Evolutionary conservation across 2,329 filamentous ascomycete species (phyloP), one percentile per base, ranked within the genome.

Genomic region (Aureobasidium namibiae): DNA sequence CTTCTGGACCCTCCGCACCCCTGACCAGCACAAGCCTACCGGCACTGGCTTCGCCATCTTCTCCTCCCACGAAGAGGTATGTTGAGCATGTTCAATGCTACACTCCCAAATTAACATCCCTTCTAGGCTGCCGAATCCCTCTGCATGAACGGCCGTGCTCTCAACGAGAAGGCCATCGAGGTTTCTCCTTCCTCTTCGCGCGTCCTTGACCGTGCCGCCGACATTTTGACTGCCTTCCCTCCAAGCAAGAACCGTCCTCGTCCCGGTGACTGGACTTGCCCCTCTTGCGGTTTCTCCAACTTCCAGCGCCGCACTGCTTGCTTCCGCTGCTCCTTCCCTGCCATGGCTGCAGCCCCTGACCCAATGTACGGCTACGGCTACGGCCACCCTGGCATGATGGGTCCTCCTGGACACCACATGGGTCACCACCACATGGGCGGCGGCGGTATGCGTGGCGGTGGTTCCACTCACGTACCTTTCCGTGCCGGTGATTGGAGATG

Each of bases 291-390:
- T 62, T 99, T 99, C 78, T 96, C 91, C 69, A 99, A 99, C 81
- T 99, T 99, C 80, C 94, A 99, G 77, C 90, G 94, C 68, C 90
- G 94, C 67, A 97, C 94, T 18, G 94, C 92, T 56, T 99, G 94
- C 76, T 99, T 99, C 88, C 89, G 94, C 67, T 99, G 94, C 80
- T 96, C 92, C 1, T 99, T 95, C 84, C 92, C 94, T n/a, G 92
- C 94, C 26, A 90, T 95, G 74, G 85, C 88, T 36, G 88, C 85
- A 16, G 88, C 88, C 36, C 83, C 82, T 41, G 88, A 90, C 67
- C 86, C 87, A 44, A 86, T 87, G 73, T 72, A 72, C 62, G 67
- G 66, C 56, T 89, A 87, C 68, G 69, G 70, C 49, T 78, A 78
- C 59, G 75, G 69, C 50, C 89, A 90, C 39, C 90, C 90, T 63